phyloP scores from a whole-genome alignment of 1,284 basidiomycete genomes.

The Heterobasidion irregulare region DNA sequence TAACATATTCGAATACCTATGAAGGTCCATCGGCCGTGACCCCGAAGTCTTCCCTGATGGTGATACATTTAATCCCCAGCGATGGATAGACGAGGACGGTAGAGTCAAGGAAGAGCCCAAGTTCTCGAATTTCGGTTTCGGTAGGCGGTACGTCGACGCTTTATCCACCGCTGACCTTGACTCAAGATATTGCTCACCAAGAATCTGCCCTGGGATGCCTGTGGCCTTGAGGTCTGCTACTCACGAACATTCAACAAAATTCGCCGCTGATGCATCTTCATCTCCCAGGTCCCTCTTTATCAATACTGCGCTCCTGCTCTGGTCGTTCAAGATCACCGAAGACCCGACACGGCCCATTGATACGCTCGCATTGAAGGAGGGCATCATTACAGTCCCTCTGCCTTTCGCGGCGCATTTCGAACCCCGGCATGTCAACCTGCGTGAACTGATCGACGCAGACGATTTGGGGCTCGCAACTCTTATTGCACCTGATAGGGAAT shows the following conservation, averaged over 20 bases:
- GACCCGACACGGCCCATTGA: conserved; percentile 46
- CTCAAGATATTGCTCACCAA: conserved; percentile 10
- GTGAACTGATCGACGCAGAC: background rate
- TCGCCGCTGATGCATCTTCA: background rate
- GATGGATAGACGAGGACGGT: conserved; percentile 46
- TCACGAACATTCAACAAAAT: too few relatives aligned
- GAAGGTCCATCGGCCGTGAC: conserved; percentile 45
- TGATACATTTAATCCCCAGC: conserved; percentile 46
- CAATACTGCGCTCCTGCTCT: conserved; percentile 48
- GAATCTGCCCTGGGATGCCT: conserved; percentile 43
- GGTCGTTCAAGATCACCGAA: conserved; percentile 44
- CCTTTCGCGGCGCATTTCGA: conserved; percentile 44
- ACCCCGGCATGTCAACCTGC: background rate
- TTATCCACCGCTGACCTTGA: background rate
- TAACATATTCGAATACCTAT: background rate
- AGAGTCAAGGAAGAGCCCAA: conserved; percentile 21
- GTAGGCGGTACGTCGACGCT: conserved; percentile 32
- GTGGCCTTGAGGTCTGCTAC: too few relatives aligned
- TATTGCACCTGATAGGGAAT: too few relatives aligned
- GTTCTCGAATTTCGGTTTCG: conserved; percentile 51
- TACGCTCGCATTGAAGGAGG: conserved; percentile 45
- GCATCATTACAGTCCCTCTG: conserved; percentile 46
- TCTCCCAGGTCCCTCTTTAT: conserved; percentile 43
- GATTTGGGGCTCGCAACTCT: too few relatives aligned
- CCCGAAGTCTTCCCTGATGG: conserved; percentile 49